Base-by-base conservation (phyloP, 345 rosid species). In the Salix udensis region DNA sequence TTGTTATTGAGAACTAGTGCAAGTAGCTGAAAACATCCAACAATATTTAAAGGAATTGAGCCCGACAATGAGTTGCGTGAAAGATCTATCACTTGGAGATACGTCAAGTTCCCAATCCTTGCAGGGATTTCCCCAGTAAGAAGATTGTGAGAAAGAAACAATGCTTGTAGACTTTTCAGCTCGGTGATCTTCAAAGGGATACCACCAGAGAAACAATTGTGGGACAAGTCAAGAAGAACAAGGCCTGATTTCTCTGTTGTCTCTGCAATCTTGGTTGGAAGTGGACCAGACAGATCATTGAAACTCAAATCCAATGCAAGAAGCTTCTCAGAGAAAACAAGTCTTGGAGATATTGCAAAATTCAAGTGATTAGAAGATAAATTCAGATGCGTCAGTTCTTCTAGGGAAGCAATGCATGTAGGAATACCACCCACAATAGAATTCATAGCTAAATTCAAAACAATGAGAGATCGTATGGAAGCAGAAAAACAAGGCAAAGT, bases 401-500 rank as follows among this genome's bases (percentile, higher is more conserved):
- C 26, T 12, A 92, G 82, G 7, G 96, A 90, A 67, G 91, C 87
- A 53, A 94, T 84, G 82, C 98, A 94, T 7, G 97, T 90, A 80
- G 98, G 97, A 58, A 95, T 85, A 1, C 98, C 98, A 69, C 98
- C 98, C 55, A 87, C 75, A 40, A 95, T 75, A 73, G 89, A 86
- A 81, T 95, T 95, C 39, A 84, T 80, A 44, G 89, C 94, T 40
- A 92, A 85, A 80, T 87, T 87, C 79, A 95, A 67, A 60, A 88
- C 76, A 69, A 30, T 80, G 7, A 92, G 89, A 62, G 94, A 87
- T 18, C 65, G 82, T 58, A 87, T 84, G 60, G 88, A 85, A 5
- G 90, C 88, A 65, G 91, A 81, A 69, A 91, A 90, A 84, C 98
- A 95, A 75, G 97, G 97, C 84, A 92, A 67, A 72, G 97, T 94